phyloP scores from a whole-genome alignment of 305 asterid species.

The Fraxinus platypoda region DNA sequence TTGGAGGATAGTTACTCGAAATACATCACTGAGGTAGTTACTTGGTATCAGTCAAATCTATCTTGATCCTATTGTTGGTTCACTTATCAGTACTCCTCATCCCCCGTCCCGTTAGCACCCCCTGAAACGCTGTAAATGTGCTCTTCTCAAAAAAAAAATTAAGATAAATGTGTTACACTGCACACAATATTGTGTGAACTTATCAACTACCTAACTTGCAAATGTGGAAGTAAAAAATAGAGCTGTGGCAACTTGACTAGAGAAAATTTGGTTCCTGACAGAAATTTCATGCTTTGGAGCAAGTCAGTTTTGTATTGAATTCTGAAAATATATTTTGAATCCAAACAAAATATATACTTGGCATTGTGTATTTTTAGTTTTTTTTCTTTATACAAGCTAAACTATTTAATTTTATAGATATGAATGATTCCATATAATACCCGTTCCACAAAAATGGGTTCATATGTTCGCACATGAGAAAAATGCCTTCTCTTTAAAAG shows the following conservation, averaged over 20 bases:
- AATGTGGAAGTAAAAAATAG: not conserved
- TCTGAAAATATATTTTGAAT: not conserved
- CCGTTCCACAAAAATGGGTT: not conserved
- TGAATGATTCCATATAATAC: not conserved
- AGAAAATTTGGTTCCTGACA: not conserved
- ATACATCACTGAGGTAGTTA: slow-evolving; percentile 74
- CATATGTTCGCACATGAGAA: not conserved
- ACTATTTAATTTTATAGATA: not conserved
- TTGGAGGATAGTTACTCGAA: slow-evolving; percentile 87
- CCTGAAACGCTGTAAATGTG: not conserved
- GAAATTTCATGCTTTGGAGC: not conserved
- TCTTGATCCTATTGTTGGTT: not conserved
- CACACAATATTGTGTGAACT: too few relatives aligned
- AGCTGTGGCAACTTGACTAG: not conserved
- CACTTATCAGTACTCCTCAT: not conserved
- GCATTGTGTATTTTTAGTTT: not conserved
- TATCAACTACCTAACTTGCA: too few relatives aligned
- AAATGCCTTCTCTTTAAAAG: not conserved
- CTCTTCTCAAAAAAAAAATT: not conserved
- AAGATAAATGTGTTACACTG: not conserved
- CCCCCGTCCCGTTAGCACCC: not conserved
- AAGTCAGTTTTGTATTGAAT: not conserved
- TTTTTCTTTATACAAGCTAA: not conserved
- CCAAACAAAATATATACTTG: not conserved
- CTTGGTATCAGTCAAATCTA: slow-evolving; percentile 8